Evolutionary conservation across 208 protist species (phyloP).

Genomic region (Plasmodiophora brassicae): DNA sequence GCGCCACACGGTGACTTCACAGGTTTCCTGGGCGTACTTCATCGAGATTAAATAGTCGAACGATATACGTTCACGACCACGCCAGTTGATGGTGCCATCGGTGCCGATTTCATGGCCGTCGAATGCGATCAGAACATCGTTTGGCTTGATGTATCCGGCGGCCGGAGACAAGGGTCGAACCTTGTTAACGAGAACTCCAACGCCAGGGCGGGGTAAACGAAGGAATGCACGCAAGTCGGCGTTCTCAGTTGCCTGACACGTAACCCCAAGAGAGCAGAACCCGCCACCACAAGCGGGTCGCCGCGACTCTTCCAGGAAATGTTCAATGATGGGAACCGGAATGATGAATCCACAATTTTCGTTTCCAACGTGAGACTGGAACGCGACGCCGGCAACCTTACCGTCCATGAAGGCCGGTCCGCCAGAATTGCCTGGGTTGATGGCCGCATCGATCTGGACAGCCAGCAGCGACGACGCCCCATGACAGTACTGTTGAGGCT

Average conservation of each 20-base stretch:
- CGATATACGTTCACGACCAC: slow-evolving; percentile 40
- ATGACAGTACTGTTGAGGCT: slow-evolving; percentile 42
- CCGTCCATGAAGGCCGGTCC: slow-evolving; percentile 46
- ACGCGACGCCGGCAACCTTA: slow-evolving; percentile 48
- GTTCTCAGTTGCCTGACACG: slow-evolving; percentile 20
- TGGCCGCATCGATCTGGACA: slow-evolving; percentile 56
- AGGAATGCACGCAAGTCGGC: neutral
- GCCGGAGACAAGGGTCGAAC: slow-evolving; percentile 36
- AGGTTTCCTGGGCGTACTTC: slow-evolving; percentile 44
- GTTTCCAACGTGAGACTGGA: neutral
- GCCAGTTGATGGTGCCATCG: slow-evolving; percentile 48
- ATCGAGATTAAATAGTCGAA: slow-evolving; percentile 33
- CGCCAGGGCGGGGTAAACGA: neutral
- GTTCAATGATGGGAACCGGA: slow-evolving; percentile 50
- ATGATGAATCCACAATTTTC: slow-evolving; percentile 52
- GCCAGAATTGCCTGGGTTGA: slow-evolving; percentile 54
- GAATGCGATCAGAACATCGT: slow-evolving; percentile 46
- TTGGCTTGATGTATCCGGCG: slow-evolving; percentile 28
- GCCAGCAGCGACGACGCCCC: slow-evolving; percentile 45
- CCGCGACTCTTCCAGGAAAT: slow-evolving; percentile 43
- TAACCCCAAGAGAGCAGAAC: slow-evolving; percentile 33
- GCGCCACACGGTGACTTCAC: slow-evolving; percentile 26
- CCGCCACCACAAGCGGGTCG: neutral
- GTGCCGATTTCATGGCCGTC: slow-evolving; percentile 46
- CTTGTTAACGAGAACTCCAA: neutral